Percentiles rank a stretch among this genome's conserved stretches.
Conservation (phyloP, 306 rosid species). For the Gillenia trifoliata region DNA sequence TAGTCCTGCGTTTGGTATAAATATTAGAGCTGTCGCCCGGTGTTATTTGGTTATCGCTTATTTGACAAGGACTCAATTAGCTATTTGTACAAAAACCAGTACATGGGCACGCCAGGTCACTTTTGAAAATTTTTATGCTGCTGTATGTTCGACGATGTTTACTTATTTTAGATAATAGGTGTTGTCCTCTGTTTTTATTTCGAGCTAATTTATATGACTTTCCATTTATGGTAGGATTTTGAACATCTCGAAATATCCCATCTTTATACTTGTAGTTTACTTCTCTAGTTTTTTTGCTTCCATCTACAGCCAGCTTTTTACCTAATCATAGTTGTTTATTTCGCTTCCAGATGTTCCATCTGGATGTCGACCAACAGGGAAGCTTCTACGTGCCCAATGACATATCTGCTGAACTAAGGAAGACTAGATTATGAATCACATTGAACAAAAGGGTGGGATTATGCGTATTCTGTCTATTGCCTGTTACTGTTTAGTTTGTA, state of each 20-base stretch:
- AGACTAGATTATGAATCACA: not conserved
- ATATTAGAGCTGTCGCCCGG: not conserved
- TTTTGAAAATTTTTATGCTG: too few species aligned
- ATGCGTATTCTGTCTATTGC: constrained; percentile 26
- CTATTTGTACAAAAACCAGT: not conserved
- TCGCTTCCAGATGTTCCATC: constrained; percentile 85
- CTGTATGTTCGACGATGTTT: not conserved
- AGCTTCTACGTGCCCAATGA: constrained; percentile 88
- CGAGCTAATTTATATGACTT: not conserved
- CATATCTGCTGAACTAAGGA: constrained; percentile 92
- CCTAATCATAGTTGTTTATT: constrained; percentile 15
- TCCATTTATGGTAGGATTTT: not conserved
- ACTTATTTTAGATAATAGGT: not conserved
- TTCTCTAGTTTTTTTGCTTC: constrained; percentile 20
- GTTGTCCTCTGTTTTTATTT: not conserved
- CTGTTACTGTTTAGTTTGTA: constrained; percentile 24
- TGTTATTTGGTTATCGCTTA: too few species aligned
- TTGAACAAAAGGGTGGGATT: not conserved
- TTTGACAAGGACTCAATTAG: not conserved
- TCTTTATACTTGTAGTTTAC: constrained; percentile 8
- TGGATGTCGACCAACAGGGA: constrained; percentile 84
- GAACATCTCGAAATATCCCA: not conserved
- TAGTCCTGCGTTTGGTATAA: too few species aligned
- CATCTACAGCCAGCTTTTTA: not conserved
- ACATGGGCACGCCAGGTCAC: not conserved